These are phyloP conservation scores for Nakataea oryzae DNA, from an alignment of 2,329 filamentous ascomycete species.

Conservation along the genomic window DNA sequence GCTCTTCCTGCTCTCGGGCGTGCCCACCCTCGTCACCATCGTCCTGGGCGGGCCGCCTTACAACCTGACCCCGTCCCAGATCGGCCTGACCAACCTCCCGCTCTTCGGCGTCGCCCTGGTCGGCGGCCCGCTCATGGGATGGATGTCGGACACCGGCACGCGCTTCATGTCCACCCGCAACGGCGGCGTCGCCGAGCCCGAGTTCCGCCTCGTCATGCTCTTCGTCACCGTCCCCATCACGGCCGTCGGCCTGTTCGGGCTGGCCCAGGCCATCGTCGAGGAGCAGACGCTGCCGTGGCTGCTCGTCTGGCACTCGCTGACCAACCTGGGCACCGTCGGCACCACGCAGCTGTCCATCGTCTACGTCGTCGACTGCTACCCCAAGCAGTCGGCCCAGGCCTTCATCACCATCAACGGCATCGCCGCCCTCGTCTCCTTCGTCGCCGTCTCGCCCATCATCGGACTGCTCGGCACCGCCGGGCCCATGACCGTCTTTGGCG, in stretches of 20 bases:
- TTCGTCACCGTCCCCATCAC: conserved; percentile 1
- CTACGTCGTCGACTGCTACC: conserved; percentile 4
- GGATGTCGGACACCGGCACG: neutral
- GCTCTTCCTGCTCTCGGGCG: conserved; percentile 2
- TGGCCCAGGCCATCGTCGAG: neutral
- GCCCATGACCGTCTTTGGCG: conserved; percentile 24
- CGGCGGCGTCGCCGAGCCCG: conserved; percentile 3
- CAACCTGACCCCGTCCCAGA: conserved; percentile 37
- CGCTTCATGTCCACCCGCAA: conserved; percentile 2
- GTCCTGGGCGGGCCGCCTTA: conserved; percentile 43
- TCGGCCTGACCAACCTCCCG: conserved; percentile 46
- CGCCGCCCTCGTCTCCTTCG: neutral
- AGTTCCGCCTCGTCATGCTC: conserved; percentile 4
- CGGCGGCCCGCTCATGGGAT: neutral
- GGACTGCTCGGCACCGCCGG: conserved; percentile 32
- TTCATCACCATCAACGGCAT: neutral
- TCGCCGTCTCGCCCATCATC: conserved; percentile 16
- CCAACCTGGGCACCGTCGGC: neutral
- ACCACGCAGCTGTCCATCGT: neutral
- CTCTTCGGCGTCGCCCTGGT: conserved; percentile 40
- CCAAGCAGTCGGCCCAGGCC: conserved; percentile 2
- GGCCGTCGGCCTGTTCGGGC: conserved; percentile 2
- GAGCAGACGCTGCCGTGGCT: neutral
- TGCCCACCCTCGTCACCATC: conserved; percentile 25
- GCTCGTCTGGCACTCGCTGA: conserved; percentile 1